Percentiles rank a stretch among this genome's conserved stretches.
These are phyloP conservation scores for Paradendryphiella salina DNA, from an alignment of 2,329 filamentous ascomycete species.

Conservation along the genomic window DNA sequence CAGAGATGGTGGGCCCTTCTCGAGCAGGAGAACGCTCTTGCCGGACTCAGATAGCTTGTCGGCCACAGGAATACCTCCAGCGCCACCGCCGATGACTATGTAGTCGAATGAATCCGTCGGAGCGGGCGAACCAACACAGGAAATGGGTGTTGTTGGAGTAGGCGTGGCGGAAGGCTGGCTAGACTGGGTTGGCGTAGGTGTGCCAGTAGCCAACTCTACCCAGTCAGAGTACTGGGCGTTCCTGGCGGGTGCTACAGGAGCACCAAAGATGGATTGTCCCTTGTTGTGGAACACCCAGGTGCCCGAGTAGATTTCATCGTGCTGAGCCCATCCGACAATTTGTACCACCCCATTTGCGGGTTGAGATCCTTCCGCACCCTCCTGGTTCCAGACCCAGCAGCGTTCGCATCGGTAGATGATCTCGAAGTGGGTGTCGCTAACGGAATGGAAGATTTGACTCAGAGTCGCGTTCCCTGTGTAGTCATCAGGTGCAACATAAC, in stretches of 20 bases:
- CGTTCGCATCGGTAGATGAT: constrained; percentile 66
- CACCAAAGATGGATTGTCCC: constrained; percentile 59
- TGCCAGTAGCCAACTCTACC: constrained; percentile 40
- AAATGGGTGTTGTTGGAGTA: constrained; percentile 37
- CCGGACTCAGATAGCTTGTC: constrained; percentile 67
- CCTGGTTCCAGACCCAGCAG: constrained; percentile 52
- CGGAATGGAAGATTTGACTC: constrained; percentile 61
- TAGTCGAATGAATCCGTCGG: constrained; percentile 61
- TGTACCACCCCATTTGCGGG: constrained; percentile 42
- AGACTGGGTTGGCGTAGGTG: constrained; percentile 29
- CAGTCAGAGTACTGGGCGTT: constrained; percentile 51
- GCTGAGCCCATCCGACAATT: constrained; percentile 62
- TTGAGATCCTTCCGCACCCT: constrained; percentile 47
- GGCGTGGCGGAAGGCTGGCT: constrained; percentile 27
- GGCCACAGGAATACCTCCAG: constrained; percentile 62
- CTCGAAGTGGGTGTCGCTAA: constrained; percentile 63
- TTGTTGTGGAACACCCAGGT: constrained; percentile 58
- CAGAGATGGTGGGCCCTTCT: constrained; percentile 58
- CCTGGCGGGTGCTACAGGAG: constrained; percentile 50
- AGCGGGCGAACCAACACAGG: constrained; percentile 44
- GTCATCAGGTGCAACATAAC: constrained; percentile 61
- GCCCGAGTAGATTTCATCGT: constrained; percentile 46
- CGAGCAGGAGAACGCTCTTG: constrained; percentile 64
- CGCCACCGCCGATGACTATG: constrained; percentile 66
- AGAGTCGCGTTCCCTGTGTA: constrained; percentile 66